phyloP scores from a whole-genome alignment of 257 asterid species.

The Ilex aquifolium region DNA sequence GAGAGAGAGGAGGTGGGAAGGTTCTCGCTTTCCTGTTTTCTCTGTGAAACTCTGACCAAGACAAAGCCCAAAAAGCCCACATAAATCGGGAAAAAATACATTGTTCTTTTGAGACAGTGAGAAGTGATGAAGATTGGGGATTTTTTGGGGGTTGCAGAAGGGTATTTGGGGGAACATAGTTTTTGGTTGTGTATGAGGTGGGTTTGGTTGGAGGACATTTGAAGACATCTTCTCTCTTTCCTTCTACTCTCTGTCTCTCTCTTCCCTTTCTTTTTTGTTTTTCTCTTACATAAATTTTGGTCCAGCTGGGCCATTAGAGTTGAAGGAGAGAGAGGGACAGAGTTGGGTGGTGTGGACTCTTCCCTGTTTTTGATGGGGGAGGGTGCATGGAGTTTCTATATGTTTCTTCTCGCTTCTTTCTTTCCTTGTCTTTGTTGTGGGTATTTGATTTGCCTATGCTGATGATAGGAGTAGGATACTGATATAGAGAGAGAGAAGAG shows the following conservation, averaged over 20 bases:
- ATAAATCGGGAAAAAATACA: too few species aligned
- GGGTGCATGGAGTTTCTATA: constrained; percentile 12
- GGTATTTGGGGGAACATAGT: constrained; percentile 54
- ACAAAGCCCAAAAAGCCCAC: constrained; percentile 20
- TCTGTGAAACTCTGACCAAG: constrained; percentile 58
- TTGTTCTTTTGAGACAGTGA: constrained; percentile 37
- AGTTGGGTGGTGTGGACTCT: constrained; percentile 25
- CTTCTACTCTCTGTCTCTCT: constrained; percentile 10
- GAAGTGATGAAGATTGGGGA: constrained; percentile 49
- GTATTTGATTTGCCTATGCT: constrained; percentile 6
- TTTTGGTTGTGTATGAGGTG: constrained; percentile 28
- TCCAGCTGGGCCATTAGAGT: constrained; percentile 47
- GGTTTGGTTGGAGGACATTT: constrained; percentile 40
- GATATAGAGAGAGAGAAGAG: constrained; percentile 20
- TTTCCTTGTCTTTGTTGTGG: constrained; percentile 10
- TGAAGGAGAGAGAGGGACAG: constrained; percentile 1
- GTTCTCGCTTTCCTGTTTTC: constrained; percentile 65
- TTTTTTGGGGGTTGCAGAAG: constrained; percentile 75
- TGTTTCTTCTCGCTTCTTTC: constrained; percentile 8
- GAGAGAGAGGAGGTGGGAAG: constrained; percentile 18
- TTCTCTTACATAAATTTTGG: constrained; percentile 30
- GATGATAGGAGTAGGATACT: constrained; percentile 20
- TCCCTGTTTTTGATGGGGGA: constrained; percentile 14
- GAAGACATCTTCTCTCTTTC: constrained; percentile 26
- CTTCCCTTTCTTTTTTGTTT: constrained; percentile 9